Percentiles rank a stretch among this genome's conserved stretches.
phyloP scores from a whole-genome alignment of 495 filamentous ascomycete genomes.

The Sabuloglossum arenarium region DNA sequence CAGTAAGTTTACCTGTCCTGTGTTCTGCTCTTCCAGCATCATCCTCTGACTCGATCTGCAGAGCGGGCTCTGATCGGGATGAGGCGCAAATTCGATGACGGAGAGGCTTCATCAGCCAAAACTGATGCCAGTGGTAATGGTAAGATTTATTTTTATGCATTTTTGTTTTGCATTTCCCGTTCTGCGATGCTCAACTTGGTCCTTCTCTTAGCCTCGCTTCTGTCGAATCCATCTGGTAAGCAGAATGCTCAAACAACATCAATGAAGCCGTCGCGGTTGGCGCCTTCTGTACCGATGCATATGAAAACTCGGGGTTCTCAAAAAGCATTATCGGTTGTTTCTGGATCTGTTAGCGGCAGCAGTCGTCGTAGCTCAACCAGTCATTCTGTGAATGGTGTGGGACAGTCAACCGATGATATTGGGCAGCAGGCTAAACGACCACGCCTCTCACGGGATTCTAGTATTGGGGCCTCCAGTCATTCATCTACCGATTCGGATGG shows the following conservation, averaged over 20 bases:
- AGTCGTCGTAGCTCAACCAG: slow-evolving; percentile 1
- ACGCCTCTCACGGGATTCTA: neutral
- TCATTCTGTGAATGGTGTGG: neutral
- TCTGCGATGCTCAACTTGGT: neutral
- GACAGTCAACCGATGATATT: neutral
- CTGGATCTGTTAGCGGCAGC: neutral
- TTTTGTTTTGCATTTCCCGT: neutral
- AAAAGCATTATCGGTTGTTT: slow-evolving; percentile 1
- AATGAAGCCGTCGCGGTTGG: neutral
- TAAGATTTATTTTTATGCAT: neutral
- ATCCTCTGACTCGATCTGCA: neutral
- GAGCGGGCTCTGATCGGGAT: neutral
- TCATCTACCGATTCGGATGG: neutral
- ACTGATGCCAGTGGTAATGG: neutral
- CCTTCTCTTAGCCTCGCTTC: slow-evolving; percentile 1
- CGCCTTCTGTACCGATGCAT: neutral
- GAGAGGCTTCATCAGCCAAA: neutral
- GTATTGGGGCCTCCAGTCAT: neutral
- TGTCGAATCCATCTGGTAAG: neutral
- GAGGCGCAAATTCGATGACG: neutral
- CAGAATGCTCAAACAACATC: slow-evolving; percentile 1
- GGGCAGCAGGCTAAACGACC: neutral
- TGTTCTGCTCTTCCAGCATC: neutral
- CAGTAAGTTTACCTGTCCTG: neutral
- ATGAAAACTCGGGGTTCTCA: slow-evolving; percentile 1